Percentiles rank a stretch among this genome's conserved stretches.
These are phyloP conservation scores for Phellopilus nigrolimitatus DNA, from an alignment of 1,284 basidiomycete genomes.

Conservation along the genomic window DNA sequence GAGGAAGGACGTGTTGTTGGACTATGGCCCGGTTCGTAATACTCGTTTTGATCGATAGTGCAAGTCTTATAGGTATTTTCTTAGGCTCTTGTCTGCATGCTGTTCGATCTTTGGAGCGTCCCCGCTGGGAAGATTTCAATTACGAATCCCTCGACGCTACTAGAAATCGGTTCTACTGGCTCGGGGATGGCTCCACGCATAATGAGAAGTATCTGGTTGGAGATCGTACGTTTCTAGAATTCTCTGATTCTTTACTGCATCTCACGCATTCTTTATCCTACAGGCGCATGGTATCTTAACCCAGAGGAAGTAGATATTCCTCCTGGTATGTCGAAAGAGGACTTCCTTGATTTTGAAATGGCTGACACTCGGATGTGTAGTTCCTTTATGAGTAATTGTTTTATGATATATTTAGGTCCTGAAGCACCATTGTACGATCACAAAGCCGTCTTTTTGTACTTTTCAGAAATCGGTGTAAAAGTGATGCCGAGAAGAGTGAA, in stretches of 20 bases:
- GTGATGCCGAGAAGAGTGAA: no score
- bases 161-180: conserved; percentile 50
- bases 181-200: conserved; percentile 50
- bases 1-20: conserved; percentile 52
- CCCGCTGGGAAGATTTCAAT: conserved; percentile 63
- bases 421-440: no score
- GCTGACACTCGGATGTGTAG: no score
- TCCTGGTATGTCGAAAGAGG: conserved; percentile 32
- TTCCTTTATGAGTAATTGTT: no score
- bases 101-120: conserved; percentile 42
- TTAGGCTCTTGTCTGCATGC: conserved; percentile 52
- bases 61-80: background rate
- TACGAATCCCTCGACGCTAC: conserved; percentile 44
- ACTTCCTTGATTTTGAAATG: background rate
- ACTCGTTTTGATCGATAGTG: background rate
- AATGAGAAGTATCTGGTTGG: conserved; percentile 39
- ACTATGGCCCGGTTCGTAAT: conserved; percentile 50
- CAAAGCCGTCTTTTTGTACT: no score
- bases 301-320: conserved; percentile 39
- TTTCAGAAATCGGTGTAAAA: no score
- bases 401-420: no score
- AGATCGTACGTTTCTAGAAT: conserved; percentile 39
- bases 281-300: conserved; percentile 48
- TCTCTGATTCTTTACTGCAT: background rate
- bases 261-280: background rate